Conservation (phyloP, 1,284 basidiomycete species). For the Vanrija pseudolonga region DNA sequence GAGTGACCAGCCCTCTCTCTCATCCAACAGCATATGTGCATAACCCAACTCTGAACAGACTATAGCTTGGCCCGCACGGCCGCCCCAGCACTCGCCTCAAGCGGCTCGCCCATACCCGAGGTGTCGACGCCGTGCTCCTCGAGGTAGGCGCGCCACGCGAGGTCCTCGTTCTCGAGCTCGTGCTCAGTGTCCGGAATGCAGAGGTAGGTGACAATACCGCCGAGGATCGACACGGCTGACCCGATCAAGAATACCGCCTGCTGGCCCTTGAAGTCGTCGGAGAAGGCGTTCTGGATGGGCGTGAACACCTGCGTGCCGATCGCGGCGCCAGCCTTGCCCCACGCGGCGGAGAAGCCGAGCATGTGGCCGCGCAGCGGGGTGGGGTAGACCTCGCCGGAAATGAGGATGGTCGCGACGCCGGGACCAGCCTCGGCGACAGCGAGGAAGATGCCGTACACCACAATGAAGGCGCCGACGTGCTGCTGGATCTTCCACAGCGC, state of each 20-base stretch:
- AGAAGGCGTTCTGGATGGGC: slow-evolving; percentile 19
- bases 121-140: slow-evolving; percentile 18
- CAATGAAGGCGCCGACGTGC: slow-evolving; percentile 14
- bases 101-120: slow-evolving; percentile 9
- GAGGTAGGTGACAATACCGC: slow-evolving; percentile 18
- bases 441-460: slow-evolving; percentile 18
- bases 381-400: slow-evolving; percentile 55
- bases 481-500: slow-evolving; percentile 17
- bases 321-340: slow-evolving; percentile 64
- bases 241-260: slow-evolving; percentile 32
- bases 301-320: slow-evolving; percentile 47
- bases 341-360: slow-evolving; percentile 61
- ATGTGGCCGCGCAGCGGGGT: slow-evolving; percentile 65
- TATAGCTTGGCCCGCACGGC: neutral
- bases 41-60: too few species aligned
- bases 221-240: slow-evolving; percentile 26
- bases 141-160: slow-evolving; percentile 21
- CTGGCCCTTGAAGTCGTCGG: slow-evolving; percentile 24
- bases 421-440: slow-evolving; percentile 17
- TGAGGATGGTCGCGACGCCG: slow-evolving; percentile 48
- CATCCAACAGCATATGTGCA: too few species aligned
- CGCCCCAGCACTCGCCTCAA: slow-evolving; percentile 4
- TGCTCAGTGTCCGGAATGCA: slow-evolving; percentile 22
- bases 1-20: too few species aligned
- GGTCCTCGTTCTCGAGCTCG: slow-evolving; percentile 26